Conservation (phyloP, 1,284 basidiomycete species). For the Mycena sp. region DNA sequence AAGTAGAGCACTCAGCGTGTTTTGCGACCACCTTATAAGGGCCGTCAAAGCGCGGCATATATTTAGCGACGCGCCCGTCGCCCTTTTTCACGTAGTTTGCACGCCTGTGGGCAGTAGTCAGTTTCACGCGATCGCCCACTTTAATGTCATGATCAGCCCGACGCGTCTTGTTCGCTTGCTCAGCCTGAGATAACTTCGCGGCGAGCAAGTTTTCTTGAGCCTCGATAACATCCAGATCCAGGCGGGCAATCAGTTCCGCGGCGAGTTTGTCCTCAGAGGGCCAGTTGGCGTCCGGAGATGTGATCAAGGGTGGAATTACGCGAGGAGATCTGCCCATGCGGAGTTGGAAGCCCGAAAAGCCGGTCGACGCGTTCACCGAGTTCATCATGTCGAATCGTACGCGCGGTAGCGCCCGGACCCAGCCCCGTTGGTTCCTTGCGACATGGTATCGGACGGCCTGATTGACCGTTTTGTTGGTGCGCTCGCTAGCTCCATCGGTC, state of each 20-base stretch:
- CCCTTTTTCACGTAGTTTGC: no score
- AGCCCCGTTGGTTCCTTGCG: conserved; percentile 46
- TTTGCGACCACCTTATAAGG: no score
- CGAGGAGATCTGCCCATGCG: conserved; percentile 33
- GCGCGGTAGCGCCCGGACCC: conserved; percentile 42
- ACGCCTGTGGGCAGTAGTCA: no score
- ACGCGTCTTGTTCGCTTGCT: no score
- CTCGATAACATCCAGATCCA: no score
- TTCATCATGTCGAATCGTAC: conserved; percentile 53
- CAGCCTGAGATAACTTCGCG: no score
- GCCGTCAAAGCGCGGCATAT: no score
- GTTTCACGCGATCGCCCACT: no score
- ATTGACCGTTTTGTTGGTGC: conserved; percentile 22
- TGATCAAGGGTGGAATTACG: conserved; percentile 34
- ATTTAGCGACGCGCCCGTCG: no score
- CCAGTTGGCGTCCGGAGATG: background rate
- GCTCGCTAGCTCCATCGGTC: conserved; percentile 32
- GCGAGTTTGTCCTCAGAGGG: background rate
- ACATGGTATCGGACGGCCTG: conserved; percentile 30
- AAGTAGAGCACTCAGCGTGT: no score
- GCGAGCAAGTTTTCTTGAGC: no score
- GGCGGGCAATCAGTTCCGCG: background rate
- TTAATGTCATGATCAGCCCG: no score
- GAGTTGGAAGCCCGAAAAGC: conserved; percentile 45
- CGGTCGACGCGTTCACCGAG: conserved; percentile 39